A percentile compares a stretch with the other conserved stretches of the same genome.
Evolutionary conservation across 2,329 filamentous ascomycete species (phyloP).

Genomic region (Elsinoe arachidis): DNA sequence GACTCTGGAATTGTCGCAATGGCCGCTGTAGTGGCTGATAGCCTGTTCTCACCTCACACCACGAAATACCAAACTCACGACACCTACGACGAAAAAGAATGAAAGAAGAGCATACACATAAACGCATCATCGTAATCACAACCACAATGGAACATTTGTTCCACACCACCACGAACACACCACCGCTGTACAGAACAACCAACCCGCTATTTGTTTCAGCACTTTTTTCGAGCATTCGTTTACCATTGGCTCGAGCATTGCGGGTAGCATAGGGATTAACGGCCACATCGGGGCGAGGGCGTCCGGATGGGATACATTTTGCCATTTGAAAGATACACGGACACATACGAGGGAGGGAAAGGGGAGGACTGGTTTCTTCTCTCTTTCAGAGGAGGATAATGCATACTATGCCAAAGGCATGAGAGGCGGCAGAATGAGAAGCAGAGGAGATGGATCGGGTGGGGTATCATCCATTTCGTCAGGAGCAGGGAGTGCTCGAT

Average conservation of each 20-base stretch:
- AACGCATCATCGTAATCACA: neutral
- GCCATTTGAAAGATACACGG: no score
- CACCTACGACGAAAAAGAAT: constrained; percentile 3
- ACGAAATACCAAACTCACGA: neutral
- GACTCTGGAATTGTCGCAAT: constrained; percentile 11
- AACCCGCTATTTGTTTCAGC: neutral
- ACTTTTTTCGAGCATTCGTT: constrained; percentile 3
- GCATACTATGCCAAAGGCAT: neutral
- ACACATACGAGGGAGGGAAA: neutral
- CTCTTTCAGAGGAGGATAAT: neutral
- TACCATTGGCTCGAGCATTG: neutral
- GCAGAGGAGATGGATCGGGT: neutral
- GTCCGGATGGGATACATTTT: no score
- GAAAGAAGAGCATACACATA: neutral
- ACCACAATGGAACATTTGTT: neutral
- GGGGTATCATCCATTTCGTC: constrained; percentile 5
- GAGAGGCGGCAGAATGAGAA: neutral
- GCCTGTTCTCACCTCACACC: neutral
- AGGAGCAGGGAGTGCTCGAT: neutral
- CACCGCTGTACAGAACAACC: neutral
- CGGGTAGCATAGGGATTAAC: neutral
- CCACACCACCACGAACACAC: neutral
- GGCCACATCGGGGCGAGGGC: no score
- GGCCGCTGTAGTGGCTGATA: constrained; percentile 11
- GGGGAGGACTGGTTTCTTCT: neutral